These are phyloP conservation scores for Xerocomus spinulosus DNA, from an alignment of 768 basidiomycete species.

Conservation along the genomic window DNA sequence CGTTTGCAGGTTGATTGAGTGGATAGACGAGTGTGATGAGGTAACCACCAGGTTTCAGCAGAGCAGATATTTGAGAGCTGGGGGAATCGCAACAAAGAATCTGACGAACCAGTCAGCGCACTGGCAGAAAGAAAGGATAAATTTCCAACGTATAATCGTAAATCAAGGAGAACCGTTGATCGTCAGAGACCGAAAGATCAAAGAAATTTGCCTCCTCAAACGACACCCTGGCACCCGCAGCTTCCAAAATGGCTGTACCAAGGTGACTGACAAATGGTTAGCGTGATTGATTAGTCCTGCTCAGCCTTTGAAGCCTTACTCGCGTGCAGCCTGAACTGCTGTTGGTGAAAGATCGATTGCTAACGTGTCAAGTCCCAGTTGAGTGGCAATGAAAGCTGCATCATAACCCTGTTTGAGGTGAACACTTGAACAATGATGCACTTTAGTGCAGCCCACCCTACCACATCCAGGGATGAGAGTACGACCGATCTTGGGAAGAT, in stretches of 20 bases:
- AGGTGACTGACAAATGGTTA: slow-evolving; percentile 5
- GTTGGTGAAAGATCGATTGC: slow-evolving; percentile 17
- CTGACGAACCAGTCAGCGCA: slow-evolving; percentile 1
- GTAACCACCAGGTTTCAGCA: slow-evolving; percentile 59
- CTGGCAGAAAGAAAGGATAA: background rate
- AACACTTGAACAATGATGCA: background rate
- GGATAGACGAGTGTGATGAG: slow-evolving; percentile 61
- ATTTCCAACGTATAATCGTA: slow-evolving; percentile 13
- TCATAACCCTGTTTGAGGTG: slow-evolving; percentile 17
- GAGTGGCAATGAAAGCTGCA: slow-evolving; percentile 14
- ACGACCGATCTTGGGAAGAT: slow-evolving; percentile 39
- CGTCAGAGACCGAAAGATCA: slow-evolving; percentile 10
- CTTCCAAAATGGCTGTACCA: background rate
- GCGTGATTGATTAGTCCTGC: background rate
- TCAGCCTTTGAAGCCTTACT: slow-evolving; percentile 9
- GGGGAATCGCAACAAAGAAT: slow-evolving; percentile 68
- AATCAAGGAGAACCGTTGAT: slow-evolving; percentile 15
- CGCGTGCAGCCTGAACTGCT: slow-evolving; percentile 15
- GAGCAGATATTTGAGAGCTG: slow-evolving; percentile 46
- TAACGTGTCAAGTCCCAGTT: slow-evolving; percentile 15
- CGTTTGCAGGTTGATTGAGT: slow-evolving; percentile 39
- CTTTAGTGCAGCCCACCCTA: slow-evolving; percentile 21
- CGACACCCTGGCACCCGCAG: slow-evolving; percentile 4
- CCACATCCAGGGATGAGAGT: slow-evolving; percentile 61
- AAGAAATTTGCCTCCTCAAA: slow-evolving; percentile 22